phyloP scores from a whole-genome alignment of 2,329 filamentous ascomycete genomes.

The Ceratocystis cacaofunesta region DNA sequence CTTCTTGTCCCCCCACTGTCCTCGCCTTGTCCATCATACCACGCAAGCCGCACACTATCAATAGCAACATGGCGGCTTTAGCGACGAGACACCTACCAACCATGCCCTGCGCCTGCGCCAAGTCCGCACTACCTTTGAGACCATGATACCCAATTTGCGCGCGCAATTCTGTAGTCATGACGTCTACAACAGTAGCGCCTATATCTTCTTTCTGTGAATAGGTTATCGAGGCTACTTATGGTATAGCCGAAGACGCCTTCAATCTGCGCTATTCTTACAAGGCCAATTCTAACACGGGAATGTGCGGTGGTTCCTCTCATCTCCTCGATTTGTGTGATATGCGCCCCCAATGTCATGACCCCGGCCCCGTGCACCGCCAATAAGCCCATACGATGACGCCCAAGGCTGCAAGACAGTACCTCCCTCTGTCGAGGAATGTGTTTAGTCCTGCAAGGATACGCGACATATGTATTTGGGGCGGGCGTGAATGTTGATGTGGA shows the following conservation, averaged over 20 bases:
- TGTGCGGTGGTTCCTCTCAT: slow-evolving; percentile 18
- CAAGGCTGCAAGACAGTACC: neutral
- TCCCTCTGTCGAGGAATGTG: neutral
- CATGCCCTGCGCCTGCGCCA: slow-evolving; percentile 17
- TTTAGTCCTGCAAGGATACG: neutral
- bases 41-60: slow-evolving; percentile 17
- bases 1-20: neutral
- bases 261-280: slow-evolving; percentile 17
- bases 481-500: neutral
- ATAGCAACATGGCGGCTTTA: neutral
- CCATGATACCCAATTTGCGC: slow-evolving; percentile 20
- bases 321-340: slow-evolving; percentile 20
- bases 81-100: neutral
- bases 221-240: slow-evolving; percentile 14
- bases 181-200: slow-evolving; percentile 17
- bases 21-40: slow-evolving; percentile 1
- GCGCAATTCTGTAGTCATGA: slow-evolving; percentile 20
- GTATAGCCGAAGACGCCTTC: slow-evolving; percentile 19
- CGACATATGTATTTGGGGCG: neutral
- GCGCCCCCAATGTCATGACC: slow-evolving; percentile 15
- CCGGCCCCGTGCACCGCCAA: slow-evolving; percentile 21
- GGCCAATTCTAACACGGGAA: neutral
- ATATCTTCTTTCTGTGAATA: slow-evolving; percentile 22
- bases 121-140: slow-evolving; percentile 17
- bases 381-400: slow-evolving; percentile 19